Conservation (phyloP, 1,139 yeast genomes). For the Yamadazyma aaseri region DNA sequence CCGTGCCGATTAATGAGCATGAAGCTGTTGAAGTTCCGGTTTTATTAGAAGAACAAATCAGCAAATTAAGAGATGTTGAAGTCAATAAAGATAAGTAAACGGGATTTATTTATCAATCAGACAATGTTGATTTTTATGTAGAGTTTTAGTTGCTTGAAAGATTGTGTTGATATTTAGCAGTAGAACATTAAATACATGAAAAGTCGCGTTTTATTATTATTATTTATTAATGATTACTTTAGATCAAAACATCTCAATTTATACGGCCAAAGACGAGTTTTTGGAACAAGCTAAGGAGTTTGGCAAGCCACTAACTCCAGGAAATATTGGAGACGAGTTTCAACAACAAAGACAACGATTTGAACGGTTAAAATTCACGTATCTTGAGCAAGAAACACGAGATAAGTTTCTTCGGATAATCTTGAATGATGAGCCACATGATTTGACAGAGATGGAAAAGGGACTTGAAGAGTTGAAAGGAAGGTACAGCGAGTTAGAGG, state of each 20-base stretch:
- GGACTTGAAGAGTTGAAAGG: conserved; percentile 20
- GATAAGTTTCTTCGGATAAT: conserved; percentile 51
- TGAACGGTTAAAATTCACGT: conserved; percentile 56
- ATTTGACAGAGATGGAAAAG: conserved; percentile 6
- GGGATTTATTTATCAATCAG: conserved; percentile 2
- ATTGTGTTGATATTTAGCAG: no score
- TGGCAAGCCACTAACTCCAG: conserved; percentile 20
- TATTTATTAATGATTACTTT: conserved; percentile 5
- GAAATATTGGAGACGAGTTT: conserved; percentile 29
- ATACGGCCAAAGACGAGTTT: conserved; percentile 15
- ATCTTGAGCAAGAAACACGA: conserved; percentile 66
- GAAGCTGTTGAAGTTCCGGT: conserved; percentile 46
- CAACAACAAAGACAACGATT: conserved; percentile 38
- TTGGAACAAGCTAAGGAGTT: conserved; percentile 10
- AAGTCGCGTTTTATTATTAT: no score
- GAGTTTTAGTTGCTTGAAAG: no score
- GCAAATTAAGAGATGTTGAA: conserved; percentile 36
- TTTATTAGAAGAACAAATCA: conserved; percentile 38
- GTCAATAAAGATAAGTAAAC: conserved; percentile 15
- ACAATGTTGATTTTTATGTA: no score
- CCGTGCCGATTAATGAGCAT: conserved; percentile 31
- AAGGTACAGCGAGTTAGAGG: conserved; percentile 7
- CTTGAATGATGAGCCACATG: conserved; percentile 12
- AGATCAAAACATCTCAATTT: conserved; percentile 8
- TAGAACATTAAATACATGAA: no score